A percentile compares a stretch with the other conserved stretches of the same genome.
Conservation (phyloP, 1,284 basidiomycete species). For the Cutaneotrichosporon mucoides region DNA sequence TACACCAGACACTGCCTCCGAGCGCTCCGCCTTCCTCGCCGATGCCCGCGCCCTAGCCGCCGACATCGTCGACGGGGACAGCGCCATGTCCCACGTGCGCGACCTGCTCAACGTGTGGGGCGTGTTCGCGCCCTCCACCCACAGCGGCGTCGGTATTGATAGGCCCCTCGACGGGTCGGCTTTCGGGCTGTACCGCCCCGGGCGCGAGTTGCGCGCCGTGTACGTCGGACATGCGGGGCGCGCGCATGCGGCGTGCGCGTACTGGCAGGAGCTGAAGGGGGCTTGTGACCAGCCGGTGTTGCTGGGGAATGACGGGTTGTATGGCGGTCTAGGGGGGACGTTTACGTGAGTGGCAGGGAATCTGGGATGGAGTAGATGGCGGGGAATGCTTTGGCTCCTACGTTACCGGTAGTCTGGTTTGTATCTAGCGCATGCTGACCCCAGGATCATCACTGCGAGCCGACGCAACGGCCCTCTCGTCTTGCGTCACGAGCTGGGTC, state of each 20-base stretch:
- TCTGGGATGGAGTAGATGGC: too few species aligned
- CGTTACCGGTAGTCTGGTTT: too few species aligned
- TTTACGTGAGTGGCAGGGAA: constrained; percentile 62
- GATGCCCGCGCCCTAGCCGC: constrained; percentile 65
- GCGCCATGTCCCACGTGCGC: constrained; percentile 70
- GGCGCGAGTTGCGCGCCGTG: constrained; percentile 72
- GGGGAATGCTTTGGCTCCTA: too few species aligned
- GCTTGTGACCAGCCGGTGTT: constrained; percentile 75
- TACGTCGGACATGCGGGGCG: constrained; percentile 65
- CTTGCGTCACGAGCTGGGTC: constrained; percentile 73
- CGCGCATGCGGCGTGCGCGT: constrained; percentile 64
- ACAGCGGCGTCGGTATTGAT: constrained; percentile 68
- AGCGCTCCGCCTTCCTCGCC: constrained; percentile 62
- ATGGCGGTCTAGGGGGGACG: constrained; percentile 76
- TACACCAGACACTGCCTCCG: constrained; percentile 57
- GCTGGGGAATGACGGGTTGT: constrained; percentile 72
- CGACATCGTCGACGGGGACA: constrained; percentile 63
- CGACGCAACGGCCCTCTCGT: constrained; percentile 71
- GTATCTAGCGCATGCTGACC: too few species aligned
- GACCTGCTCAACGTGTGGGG: constrained; percentile 78
- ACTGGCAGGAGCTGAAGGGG: constrained; percentile 42
- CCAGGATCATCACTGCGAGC: constrained; percentile 72
- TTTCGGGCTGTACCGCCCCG: constrained; percentile 73
- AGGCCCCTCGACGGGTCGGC: constrained; percentile 64
- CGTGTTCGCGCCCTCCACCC: constrained; percentile 55